phyloP scores from a whole-genome alignment of 371 early-diverging fungal genomes.

The Phascolomyces articulosus region DNA sequence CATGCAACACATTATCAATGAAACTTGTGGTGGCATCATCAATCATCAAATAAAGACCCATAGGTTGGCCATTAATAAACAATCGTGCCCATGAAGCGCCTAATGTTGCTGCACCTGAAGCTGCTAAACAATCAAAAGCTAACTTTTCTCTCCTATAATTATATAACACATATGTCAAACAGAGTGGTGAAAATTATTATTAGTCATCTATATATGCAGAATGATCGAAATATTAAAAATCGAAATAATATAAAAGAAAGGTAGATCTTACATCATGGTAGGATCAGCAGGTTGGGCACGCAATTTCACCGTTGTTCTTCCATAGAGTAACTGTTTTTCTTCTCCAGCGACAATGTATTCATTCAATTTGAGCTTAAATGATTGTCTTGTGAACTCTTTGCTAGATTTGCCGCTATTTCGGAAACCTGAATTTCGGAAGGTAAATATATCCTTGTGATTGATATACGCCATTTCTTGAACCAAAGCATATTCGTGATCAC shows the following conservation, averaged over 20 bases:
- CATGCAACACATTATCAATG: conserved; percentile 43
- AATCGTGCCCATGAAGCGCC: conserved; percentile 53
- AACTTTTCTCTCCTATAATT: conserved; percentile 56
- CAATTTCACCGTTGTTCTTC: conserved; percentile 53
- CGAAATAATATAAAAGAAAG: neutral
- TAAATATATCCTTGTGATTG: conserved; percentile 42
- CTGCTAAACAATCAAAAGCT: conserved; percentile 50
- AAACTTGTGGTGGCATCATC: conserved; percentile 57
- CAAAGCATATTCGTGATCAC: conserved; percentile 30
- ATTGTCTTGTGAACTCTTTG: conserved; percentile 59
- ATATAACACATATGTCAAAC: too few species aligned
- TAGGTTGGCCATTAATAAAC: conserved; percentile 52
- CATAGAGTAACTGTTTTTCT: conserved; percentile 34
- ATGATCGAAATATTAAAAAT: too few species aligned
- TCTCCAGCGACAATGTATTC: conserved; percentile 36
- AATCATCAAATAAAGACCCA: conserved; percentile 58
- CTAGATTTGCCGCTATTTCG: conserved; percentile 59
- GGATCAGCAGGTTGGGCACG: conserved; percentile 58
- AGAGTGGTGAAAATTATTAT: too few species aligned
- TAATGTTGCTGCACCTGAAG: conserved; percentile 56
- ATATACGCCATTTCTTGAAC: conserved; percentile 45
- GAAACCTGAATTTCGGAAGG: conserved; percentile 44
- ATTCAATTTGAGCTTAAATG: conserved; percentile 54
- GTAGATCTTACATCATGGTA: conserved; percentile 38
- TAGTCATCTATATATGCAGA: too few species aligned